phyloP scores from a whole-genome alignment of 352 stramenopile species.

The Phytophthora uliginosa region DNA sequence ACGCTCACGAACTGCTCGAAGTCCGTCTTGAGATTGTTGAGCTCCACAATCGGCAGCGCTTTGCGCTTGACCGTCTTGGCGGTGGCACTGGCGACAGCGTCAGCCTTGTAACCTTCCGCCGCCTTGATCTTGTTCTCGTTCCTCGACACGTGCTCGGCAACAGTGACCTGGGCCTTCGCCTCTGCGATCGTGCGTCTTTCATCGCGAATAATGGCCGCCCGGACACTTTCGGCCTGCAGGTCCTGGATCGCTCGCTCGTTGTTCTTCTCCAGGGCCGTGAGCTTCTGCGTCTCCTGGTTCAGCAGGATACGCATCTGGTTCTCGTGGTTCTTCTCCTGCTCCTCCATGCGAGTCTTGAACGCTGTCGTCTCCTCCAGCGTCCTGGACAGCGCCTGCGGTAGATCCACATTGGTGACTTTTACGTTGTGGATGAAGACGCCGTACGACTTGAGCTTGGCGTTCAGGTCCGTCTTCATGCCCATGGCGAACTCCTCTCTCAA shows the following conservation, averaged over 20 bases:
- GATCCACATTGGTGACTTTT: slow-evolving; percentile 88
- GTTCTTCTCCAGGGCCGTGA: slow-evolving; percentile 83
- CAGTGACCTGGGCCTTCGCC: slow-evolving; percentile 78
- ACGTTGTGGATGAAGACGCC: slow-evolving; percentile 91
- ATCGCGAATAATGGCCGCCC: slow-evolving; percentile 78
- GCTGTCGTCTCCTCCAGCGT: slow-evolving; percentile 85
- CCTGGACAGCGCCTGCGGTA: slow-evolving; percentile 67
- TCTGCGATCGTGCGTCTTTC: slow-evolving; percentile 82
- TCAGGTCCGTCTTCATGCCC: slow-evolving; percentile 89
- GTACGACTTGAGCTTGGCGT: slow-evolving; percentile 71
- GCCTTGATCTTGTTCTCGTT: slow-evolving; percentile 80
- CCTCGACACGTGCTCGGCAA: slow-evolving; percentile 66
- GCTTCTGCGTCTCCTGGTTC: slow-evolving; percentile 87
- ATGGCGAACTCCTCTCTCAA: slow-evolving; percentile 84
- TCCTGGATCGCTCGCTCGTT: slow-evolving; percentile 86
- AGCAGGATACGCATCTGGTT: slow-evolving; percentile 86
- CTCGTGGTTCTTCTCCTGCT: slow-evolving; percentile 93
- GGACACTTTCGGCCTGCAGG: slow-evolving; percentile 70
- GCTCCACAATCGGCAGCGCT: slow-evolving; percentile 63
- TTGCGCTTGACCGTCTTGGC: slow-evolving; percentile 71
- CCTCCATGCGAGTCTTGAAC: slow-evolving; percentile 91
- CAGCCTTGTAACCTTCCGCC: slow-evolving; percentile 73
- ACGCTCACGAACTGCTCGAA: slow-evolving; percentile 79
- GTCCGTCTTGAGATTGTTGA: slow-evolving; percentile 65
- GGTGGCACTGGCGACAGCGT: slow-evolving; percentile 64